Percentiles rank a stretch among this genome's conserved stretches.
phyloP scores from a whole-genome alignment of 2,329 filamentous ascomycete genomes.

The Xylaria arbuscula region DNA sequence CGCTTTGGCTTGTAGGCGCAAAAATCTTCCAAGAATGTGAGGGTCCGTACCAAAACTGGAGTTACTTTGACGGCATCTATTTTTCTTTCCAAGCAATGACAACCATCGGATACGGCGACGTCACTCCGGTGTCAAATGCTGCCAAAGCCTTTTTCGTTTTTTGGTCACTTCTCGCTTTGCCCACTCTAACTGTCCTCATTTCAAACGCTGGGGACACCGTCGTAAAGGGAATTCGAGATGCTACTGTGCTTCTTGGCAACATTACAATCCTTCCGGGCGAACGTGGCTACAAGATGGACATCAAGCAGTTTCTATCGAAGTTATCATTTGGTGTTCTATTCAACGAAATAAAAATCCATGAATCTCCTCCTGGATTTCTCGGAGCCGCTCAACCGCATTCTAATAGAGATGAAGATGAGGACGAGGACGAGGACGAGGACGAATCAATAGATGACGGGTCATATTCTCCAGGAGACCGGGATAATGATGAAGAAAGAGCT shows the following conservation, averaged over 20 bases:
- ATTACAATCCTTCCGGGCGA: constrained; percentile 72
- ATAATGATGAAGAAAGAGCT: background rate
- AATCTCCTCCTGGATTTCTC: constrained; percentile 56
- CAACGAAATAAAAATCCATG: constrained; percentile 51
- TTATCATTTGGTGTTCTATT: constrained; percentile 60
- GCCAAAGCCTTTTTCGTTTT: constrained; percentile 92
- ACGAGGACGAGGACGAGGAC: constrained; percentile 21
- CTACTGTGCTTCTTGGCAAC: constrained; percentile 66
- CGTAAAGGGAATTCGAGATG: constrained; percentile 69
- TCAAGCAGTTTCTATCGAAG: constrained; percentile 57
- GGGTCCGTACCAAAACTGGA: constrained; percentile 67
- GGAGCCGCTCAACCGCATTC: constrained; percentile 50
- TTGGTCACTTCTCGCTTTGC: constrained; percentile 87
- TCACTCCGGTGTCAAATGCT: constrained; percentile 78
- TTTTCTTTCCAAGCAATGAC: constrained; percentile 86
- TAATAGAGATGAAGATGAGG: constrained; percentile 40
- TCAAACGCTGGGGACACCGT: constrained; percentile 87
- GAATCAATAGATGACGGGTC: constrained; percentile 48
- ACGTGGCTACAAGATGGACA: constrained; percentile 57
- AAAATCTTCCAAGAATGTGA: constrained; percentile 73
- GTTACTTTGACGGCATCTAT: constrained; percentile 85
- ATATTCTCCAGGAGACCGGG: constrained; percentile 34
- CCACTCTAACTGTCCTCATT: constrained; percentile 88
- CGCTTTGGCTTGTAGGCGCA: constrained; percentile 85
- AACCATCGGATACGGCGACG: constrained; percentile 89